These are phyloP conservation scores for Mortierella sp. DNA, from an alignment of 371 early-diverging fungal species.

Conservation along the genomic window DNA sequence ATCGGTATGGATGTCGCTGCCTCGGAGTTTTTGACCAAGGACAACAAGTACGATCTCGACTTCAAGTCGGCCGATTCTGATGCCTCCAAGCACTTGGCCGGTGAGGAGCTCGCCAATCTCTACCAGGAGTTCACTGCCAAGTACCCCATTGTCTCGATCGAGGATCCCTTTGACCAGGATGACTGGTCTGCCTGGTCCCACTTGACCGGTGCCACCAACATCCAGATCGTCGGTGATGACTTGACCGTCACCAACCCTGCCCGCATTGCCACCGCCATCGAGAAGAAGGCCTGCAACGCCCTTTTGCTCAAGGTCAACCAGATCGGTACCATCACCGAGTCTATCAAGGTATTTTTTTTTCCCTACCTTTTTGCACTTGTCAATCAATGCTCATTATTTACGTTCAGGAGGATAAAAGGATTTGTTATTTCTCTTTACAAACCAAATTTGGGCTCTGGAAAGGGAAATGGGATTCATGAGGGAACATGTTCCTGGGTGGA, in stretches of 20 bases:
- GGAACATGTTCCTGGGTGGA: neutral
- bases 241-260: constrained; percentile 98
- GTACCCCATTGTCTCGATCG: constrained; percentile 97
- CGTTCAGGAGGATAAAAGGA: neutral
- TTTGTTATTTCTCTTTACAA: neutral
- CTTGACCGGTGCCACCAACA: constrained; percentile 76
- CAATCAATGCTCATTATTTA: neutral
- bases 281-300: constrained; percentile 96
- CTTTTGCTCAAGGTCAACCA: constrained; percentile 99
- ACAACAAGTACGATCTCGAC: constrained; percentile 97
- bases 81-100: constrained; percentile 77
- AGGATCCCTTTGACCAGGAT: constrained; percentile 99
- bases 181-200: constrained; percentile 96
- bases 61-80: constrained; percentile 95
- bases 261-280: constrained; percentile 91
- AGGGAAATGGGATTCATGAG: neutral
- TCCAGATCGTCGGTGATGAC: constrained; percentile 99
- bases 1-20: constrained; percentile 99
- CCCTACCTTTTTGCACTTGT: neutral
- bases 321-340: constrained; percentile 98
- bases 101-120: constrained; percentile 86
- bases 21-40: constrained; percentile 93
- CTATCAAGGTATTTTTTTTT: constrained; percentile 72
- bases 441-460: neutral
- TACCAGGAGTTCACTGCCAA: constrained; percentile 89